Base-by-base conservation (phyloP, 257 asterid species). In the Ligustrum vulgare region DNA sequence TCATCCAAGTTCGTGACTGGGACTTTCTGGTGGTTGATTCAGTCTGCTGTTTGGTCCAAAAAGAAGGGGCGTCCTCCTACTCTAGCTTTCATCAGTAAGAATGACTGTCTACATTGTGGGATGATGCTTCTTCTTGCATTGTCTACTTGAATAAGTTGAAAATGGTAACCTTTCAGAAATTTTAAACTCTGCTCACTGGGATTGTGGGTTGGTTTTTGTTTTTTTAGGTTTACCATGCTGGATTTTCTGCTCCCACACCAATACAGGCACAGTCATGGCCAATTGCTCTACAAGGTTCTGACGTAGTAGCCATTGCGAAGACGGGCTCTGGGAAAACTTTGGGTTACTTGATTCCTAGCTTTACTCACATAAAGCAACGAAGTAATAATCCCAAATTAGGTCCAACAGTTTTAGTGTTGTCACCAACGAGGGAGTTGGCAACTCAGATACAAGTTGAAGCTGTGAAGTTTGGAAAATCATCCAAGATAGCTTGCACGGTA, bases 221-320 rank as follows among this genome's bases (percentile, higher is more conserved):
- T 60, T 83, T 91, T 79, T 90, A 95, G 99, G 97, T 86, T 77
- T 91, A 75, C 16, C 76, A 75, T 83, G 98, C 97, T 81, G 98
- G 99, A 75, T 95, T 95, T 84, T 84, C 97, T 80, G 93, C 93
- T 67, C 98, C 99, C 78, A 91, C 98, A 72, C 99, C 99, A 12
- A 95, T 95, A 62, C 99, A 95, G 89, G 99, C 99, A 20, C 98
- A 95, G 58, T 91, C 99, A 23, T 95, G 99, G 99, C 99, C 99
- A 18, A 84, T 95, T 86, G 99, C 97, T 72, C 82, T 91, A 67
- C 88, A 87, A 80, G 97, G 97, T 31, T 94, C 92, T 37, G 98
- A 95, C 78, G 88, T 95, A 66, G 99, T 95, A 75, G 99, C 99
- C 72, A 88, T 95, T 87, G 99, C 99, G 35, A 95, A 95, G 91